phyloP scores from a whole-genome alignment of 1,139 yeast genomes.

The Magnusiomyces ingens region DNA sequence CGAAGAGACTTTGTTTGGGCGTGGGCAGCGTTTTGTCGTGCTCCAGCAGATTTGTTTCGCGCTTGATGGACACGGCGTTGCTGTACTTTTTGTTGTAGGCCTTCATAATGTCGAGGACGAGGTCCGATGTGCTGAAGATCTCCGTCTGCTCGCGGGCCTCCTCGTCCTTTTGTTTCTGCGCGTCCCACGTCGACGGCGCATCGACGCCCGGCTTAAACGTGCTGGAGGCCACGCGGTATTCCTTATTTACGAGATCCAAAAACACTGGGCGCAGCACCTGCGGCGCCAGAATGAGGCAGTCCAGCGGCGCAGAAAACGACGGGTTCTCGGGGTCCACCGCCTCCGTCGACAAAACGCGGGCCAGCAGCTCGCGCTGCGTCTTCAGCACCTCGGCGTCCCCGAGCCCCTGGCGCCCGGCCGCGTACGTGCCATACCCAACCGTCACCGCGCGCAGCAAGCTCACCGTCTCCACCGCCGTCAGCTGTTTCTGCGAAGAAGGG shows the following conservation, averaged over 20 bases:
- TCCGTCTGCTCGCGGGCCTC: background rate
- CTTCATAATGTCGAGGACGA: background rate
- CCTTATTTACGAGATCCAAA: background rate
- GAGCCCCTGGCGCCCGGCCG: background rate
- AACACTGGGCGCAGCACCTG: background rate
- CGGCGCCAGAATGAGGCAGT: slow-evolving; percentile 1
- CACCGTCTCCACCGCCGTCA: background rate
- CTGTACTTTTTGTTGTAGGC: background rate
- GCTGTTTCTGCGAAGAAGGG: background rate
- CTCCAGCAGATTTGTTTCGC: background rate
- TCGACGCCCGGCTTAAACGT: too few relatives aligned
- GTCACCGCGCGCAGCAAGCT: background rate
- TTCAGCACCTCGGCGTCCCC: background rate
- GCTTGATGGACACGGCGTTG: background rate
- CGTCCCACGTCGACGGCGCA: too few relatives aligned
- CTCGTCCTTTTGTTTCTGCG: too few relatives aligned
- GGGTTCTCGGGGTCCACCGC: background rate
- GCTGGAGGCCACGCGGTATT: background rate
- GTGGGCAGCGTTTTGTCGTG: background rate
- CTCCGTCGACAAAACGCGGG: background rate
- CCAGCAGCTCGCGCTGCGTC: background rate
- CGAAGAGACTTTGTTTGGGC: background rate
- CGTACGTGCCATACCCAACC: slow-evolving; percentile 1
- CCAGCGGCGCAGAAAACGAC: too few relatives aligned
- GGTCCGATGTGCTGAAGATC: background rate